Percentiles rank a stretch among this genome's conserved stretches.
These are phyloP conservation scores for Trametes sanguinea DNA, from an alignment of 768 basidiomycete species.

Conservation along the genomic window DNA sequence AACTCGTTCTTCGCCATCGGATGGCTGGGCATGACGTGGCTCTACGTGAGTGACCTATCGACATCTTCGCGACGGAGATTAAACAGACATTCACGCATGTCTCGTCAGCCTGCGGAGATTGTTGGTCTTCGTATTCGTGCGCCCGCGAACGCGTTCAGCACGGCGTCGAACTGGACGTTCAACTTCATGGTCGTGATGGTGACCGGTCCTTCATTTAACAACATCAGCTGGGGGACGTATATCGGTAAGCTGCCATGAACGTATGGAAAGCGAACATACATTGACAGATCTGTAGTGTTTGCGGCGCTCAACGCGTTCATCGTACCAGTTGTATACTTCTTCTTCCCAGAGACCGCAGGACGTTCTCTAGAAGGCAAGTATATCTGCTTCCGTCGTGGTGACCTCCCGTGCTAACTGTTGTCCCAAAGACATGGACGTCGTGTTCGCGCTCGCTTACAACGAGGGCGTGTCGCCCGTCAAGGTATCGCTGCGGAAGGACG, in stretches of 20 bases:
- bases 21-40: constrained; percentile 73
- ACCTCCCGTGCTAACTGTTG: not conserved
- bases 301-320: constrained; percentile 58
- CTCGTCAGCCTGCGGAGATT: constrained; percentile 60
- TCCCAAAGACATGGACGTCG: constrained; percentile 35
- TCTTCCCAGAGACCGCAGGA: constrained; percentile 63
- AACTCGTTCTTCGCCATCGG: constrained; percentile 71
- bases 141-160: constrained; percentile 64
- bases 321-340: constrained; percentile 57
- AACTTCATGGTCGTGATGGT: constrained; percentile 65
- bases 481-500: constrained; percentile 36
- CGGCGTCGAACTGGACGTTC: constrained; percentile 55
- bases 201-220: constrained; percentile 58
- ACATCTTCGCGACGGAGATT: not conserved
- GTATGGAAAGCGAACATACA: not conserved
- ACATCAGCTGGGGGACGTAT: constrained; percentile 61
- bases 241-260: constrained; percentile 42
- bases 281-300: constrained; percentile 41
- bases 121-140: constrained; percentile 62
- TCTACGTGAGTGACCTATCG: constrained; percentile 48
- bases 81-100: not conserved
- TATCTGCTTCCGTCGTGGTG: not conserved
- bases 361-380: constrained; percentile 55
- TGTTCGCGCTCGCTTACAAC: constrained; percentile 38
- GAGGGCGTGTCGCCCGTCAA: constrained; percentile 37